Evolutionary conservation across 2,329 filamentous ascomycete genomes (phyloP), one percentile per base, ranked within the genome.

Genomic region (Penicillium sp.): DNA sequence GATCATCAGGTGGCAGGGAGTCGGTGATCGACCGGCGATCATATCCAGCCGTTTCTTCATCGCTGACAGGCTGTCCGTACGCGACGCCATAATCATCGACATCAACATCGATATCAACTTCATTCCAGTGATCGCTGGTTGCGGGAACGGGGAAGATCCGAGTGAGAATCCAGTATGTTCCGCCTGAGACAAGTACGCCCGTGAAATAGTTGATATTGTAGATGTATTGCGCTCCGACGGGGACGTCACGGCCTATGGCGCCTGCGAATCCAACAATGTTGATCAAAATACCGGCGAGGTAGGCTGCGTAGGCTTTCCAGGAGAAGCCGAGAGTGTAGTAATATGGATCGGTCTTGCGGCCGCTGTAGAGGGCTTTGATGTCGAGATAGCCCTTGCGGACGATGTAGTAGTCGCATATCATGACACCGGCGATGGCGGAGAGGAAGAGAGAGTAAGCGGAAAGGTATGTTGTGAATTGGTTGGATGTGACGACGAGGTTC

Each of bases 371-470:
- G 47, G 88, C 83, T 60, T 81, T 83, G 56, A 91, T 75, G 55
- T 90, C 81, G 2, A 93, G 75, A 65, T 90, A 95, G 4, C 90
- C 90, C 49, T 79, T 83, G 49, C 90, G 85, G 4, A 95, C 87
- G 47, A 86, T 53, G 69, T 94, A 96, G 74, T 96, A 96, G 68
- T 96, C 90, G 57, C 78, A 80, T 51, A 90, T 76, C 73, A 95
- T 93, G 54, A 95, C 88, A n/a, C 90, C 90, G 0, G 88, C 90
- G 53, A 96, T 94, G 38, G 86, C 89, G 50, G 86, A 90, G n/a
- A 96, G 78, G 71, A 96, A 96, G 48, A 96, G 89, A 3, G 86
- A 90, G 73, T 95, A 95, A 1, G 90, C 86, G 1, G 87, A 93
- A 1, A 96, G 81, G 64, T 95, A 95, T 3, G 88, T 94, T 0